Percentiles rank a stretch among this genome's conserved stretches.
Evolutionary conservation across 2,329 filamentous ascomycete species (phyloP).

Genomic region (Verticillium longisporum): DNA sequence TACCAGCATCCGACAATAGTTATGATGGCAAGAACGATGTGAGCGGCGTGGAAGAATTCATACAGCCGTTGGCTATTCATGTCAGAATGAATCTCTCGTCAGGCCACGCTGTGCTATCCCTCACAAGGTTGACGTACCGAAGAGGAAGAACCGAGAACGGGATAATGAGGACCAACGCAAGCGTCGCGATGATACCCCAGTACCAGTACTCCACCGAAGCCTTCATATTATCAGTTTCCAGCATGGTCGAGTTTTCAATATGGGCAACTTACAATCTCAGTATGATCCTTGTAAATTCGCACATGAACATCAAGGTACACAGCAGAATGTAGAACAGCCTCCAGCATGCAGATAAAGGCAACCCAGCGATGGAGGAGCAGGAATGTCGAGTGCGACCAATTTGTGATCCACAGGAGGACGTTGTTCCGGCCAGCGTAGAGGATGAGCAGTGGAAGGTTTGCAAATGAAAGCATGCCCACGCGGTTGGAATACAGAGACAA

Average conservation of each 20-base stretch:
- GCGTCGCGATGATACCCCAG: slow-evolving; percentile 34
- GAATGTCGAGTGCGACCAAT: slow-evolving; percentile 42
- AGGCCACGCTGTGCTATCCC: neutral
- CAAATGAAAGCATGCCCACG: slow-evolving; percentile 31
- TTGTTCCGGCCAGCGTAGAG: slow-evolving; percentile 41
- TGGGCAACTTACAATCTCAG: neutral
- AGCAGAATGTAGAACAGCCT: slow-evolving; percentile 39
- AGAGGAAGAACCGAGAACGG: slow-evolving; percentile 26
- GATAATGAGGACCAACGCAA: slow-evolving; percentile 22
- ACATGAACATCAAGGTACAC: slow-evolving; percentile 28
- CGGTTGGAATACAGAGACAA: slow-evolving; percentile 20
- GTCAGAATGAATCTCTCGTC: neutral
- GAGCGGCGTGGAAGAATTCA: slow-evolving; percentile 36
- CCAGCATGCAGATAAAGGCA: slow-evolving; percentile 33
- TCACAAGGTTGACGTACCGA: slow-evolving; percentile 12
- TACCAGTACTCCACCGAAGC: slow-evolving; percentile 27
- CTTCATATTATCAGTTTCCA: neutral
- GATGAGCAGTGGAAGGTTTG: slow-evolving; percentile 31
- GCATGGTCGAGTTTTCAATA: neutral
- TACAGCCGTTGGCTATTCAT: slow-evolving; percentile 20
- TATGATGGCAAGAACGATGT: slow-evolving; percentile 33
- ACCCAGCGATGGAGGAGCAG: slow-evolving; percentile 43
- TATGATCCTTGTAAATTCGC: slow-evolving; percentile 1
- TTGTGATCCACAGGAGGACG: slow-evolving; percentile 37
- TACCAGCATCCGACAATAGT: slow-evolving; percentile 34